phyloP scores from a whole-genome alignment of 2,329 filamentous ascomycete genomes.

The Calycina herbarum region DNA sequence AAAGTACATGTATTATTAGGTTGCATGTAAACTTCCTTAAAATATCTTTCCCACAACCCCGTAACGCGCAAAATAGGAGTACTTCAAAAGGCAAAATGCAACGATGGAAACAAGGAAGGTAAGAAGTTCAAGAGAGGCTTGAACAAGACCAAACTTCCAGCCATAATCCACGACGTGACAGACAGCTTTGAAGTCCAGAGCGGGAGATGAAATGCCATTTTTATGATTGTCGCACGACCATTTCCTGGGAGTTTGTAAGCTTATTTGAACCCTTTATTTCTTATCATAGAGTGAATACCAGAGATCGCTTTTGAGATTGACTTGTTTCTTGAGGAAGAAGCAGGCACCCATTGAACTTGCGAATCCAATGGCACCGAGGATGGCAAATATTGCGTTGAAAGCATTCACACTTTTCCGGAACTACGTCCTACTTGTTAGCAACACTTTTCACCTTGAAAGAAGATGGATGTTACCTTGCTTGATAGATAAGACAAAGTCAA shows the following conservation, averaged over 20 bases:
- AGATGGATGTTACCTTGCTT: constrained; percentile 18
- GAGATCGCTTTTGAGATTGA: constrained; percentile 20
- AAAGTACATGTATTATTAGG: not conserved
- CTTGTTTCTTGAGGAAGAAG: constrained; percentile 22
- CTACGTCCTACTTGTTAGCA: constrained; percentile 7
- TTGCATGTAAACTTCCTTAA: constrained; percentile 5
- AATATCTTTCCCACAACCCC: constrained; percentile 22
- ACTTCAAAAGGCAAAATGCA: constrained; percentile 25
- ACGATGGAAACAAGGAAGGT: constrained; percentile 24
- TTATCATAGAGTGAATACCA: constrained; percentile 18
- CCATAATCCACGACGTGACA: constrained; percentile 25
- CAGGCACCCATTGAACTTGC: constrained; percentile 24
- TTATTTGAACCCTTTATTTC: not conserved
- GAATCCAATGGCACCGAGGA: constrained; percentile 25
- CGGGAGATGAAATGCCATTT: constrained; percentile 20
- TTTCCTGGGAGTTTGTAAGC: constrained; percentile 17
- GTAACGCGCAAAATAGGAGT: constrained; percentile 22
- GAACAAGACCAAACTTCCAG: constrained; percentile 29
- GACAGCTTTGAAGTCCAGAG: constrained; percentile 24
- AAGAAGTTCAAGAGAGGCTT: constrained; percentile 27
- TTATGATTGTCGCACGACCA: constrained; percentile 27
- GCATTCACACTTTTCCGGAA: constrained; percentile 24
- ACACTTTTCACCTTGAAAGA: not conserved
- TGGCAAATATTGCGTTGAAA: constrained; percentile 24
- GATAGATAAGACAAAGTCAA: constrained; percentile 22